Evolutionary conservation across 129 eudicot species (phyloP).

Genomic region (Chrysanthemum seticuspe): DNA sequence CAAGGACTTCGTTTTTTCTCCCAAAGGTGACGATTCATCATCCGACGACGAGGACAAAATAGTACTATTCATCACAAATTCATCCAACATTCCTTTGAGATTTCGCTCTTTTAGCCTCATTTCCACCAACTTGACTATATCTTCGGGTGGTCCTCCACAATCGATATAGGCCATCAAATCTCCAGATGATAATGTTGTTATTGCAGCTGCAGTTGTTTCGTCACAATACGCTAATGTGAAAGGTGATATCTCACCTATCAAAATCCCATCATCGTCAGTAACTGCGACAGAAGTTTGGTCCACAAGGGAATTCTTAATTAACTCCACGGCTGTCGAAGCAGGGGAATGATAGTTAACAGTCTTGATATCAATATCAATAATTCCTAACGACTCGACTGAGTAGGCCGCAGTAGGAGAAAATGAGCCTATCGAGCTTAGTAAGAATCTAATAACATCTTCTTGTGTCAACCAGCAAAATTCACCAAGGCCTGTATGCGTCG

Average conservation of each 20-base stretch:
- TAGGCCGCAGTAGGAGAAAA: conserved; percentile 58
- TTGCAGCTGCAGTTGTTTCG: conserved; percentile 64
- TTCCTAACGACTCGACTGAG: conserved; percentile 57
- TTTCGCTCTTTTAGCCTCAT: conserved; percentile 54
- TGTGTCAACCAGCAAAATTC: conserved; percentile 88
- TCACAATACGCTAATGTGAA: conserved; percentile 59
- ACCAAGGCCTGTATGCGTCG: conserved; percentile 45
- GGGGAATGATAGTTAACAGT: conserved; percentile 54
- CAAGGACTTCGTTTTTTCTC: conserved; percentile 28
- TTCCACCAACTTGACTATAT: conserved; percentile 50
- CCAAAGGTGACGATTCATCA: conserved; percentile 39
- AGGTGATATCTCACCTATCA: conserved; percentile 85
- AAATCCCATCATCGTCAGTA: conserved; percentile 46
- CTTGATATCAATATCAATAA: conserved; percentile 43
- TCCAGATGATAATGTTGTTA: conserved; percentile 68
- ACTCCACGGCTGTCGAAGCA: conserved; percentile 47
- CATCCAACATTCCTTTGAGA: conserved; percentile 58
- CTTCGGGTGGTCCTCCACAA: conserved; percentile 82
- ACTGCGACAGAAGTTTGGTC: conserved; percentile 79
- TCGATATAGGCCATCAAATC: conserved; percentile 86
- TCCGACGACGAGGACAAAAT: conserved; percentile 37
- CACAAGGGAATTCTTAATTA: conserved; percentile 35
- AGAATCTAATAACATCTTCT: conserved; percentile 72
- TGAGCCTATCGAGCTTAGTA: conserved; percentile 64
- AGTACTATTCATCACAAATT: conserved; percentile 28